Base-by-base conservation (phyloP, 768 basidiomycete genomes). In the Ramaria rubella region DNA sequence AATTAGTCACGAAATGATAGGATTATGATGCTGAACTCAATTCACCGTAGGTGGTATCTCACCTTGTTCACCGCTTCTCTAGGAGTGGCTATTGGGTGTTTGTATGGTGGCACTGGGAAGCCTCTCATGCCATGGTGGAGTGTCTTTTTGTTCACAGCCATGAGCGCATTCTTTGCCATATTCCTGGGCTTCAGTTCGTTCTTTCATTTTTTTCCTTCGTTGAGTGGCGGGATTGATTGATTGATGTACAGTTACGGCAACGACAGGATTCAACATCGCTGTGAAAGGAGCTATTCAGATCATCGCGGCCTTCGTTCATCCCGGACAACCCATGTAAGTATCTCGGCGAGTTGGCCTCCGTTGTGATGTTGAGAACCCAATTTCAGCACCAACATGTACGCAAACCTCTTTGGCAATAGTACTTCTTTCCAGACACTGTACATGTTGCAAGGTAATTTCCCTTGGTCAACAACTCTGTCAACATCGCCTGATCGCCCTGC, bases 101-200 rank as follows among this genome's bases (percentile, higher is more conserved):
- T 51, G 9, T 68, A 58, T 59, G 60, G 59, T 71, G 71, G 23
- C 60, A 64, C 67, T 27, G 71, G 73, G 3, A 64, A 67, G 4
- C 75, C 77, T 17, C 74, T 79, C 29, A 69, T 82, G 60, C 81
- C 80, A 5, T 76, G 76, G 45, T 82, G 79, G 80, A 77, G 75
- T 58, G 68, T 81, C 56, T 67, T 82, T 34, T 65, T 77, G 55
- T 78, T 81, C 60, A 78, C 78, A 8, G 60, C 61, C 8, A 42
- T 53, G 21, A 42, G 53, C 49, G n/a, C 57, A 49, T 63, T 75
- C 51, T 65, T 77, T 38, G 67, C 73, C 1, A 60, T 75, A 7
- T 65, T 76, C 40, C 65, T 77, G 49, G 75, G 73, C 8, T 73
- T 79, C 66, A 73, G 76, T 75, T 58, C 52, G 74, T 64, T 54